Conservation (phyloP, 148 eudicot species). For the Amaranthus palmeri region DNA sequence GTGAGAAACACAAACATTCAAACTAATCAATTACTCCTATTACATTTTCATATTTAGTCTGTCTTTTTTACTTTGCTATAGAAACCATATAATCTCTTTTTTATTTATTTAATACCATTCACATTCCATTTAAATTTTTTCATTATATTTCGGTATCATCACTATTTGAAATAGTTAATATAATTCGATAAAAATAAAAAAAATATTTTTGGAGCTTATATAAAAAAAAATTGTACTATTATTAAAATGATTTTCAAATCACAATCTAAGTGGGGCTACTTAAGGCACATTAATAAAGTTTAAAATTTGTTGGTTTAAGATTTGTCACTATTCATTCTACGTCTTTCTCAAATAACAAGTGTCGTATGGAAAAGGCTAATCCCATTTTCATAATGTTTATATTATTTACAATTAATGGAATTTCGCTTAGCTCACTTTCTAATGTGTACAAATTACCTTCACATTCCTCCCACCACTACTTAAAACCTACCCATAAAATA, state of each 20-base stretch:
- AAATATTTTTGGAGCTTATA: no score
- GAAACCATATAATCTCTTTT: no score
- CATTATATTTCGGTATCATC: no score
- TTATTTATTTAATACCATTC: no score
- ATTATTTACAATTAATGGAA: not conserved
- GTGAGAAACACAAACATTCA: constrained; percentile 32
- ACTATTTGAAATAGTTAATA: no score
- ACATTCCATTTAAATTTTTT: no score
- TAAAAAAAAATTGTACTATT: no score
- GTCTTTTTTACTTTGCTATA: no score
- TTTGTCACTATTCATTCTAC: constrained; percentile 15
- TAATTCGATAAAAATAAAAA: no score
- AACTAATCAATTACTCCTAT: no score
- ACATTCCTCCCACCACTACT: not conserved
- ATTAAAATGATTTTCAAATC: not conserved
- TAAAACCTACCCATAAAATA: no score
- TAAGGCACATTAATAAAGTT: not conserved
- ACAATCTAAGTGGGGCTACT: constrained; percentile 12
- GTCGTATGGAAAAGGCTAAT: not conserved
- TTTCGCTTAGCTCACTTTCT: not conserved
- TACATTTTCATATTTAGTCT: no score
- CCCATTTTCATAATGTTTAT: constrained; percentile 1
- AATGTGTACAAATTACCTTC: not conserved
- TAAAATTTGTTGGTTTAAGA: not conserved
- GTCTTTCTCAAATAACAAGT: not conserved